Evolutionary conservation across 2,329 filamentous ascomycete genomes (phyloP).

Genomic region (Amylocarpus encephaloides): DNA sequence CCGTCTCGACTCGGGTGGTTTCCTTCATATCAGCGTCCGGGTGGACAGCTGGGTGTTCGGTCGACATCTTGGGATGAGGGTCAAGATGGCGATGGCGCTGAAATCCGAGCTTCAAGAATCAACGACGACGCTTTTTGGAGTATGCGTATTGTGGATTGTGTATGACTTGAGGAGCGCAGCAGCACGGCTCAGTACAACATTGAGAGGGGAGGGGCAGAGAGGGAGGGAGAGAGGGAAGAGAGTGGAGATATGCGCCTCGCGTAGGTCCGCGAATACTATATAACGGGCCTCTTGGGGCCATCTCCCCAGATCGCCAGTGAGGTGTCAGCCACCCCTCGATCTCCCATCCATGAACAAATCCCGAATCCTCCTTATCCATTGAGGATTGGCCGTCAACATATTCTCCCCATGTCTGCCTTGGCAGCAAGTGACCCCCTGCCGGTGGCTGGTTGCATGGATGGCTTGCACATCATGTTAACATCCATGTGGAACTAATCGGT

Average conservation of each 20-base stretch:
- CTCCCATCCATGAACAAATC: neutral
- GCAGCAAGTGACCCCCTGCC: conserved; percentile 5
- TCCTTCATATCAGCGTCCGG: neutral
- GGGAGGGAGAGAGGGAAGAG: too few species aligned
- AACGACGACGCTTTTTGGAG: too few species aligned
- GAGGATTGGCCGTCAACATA: neutral
- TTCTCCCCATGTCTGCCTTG: neutral
- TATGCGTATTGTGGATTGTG: too few species aligned
- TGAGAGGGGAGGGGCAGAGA: neutral
- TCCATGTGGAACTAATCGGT: conserved; percentile 12
- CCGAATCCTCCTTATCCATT: neutral
- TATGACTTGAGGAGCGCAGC: neutral
- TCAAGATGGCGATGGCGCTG: neutral
- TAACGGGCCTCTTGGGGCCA: conserved; percentile 1
- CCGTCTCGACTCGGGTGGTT: neutral
- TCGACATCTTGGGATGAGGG: neutral
- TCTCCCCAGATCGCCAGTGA: conserved; percentile 1
- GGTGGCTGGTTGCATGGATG: conserved; percentile 20
- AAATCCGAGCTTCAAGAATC: neutral
- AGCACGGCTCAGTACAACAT: neutral
- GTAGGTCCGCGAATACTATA: neutral
- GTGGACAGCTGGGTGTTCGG: neutral
- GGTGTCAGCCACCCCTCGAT: neutral
- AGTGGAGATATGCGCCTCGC: neutral
- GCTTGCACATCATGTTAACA: neutral